phyloP scores from a whole-genome alignment of 805 yeast genomes.

The Kodamaea restingae region DNA sequence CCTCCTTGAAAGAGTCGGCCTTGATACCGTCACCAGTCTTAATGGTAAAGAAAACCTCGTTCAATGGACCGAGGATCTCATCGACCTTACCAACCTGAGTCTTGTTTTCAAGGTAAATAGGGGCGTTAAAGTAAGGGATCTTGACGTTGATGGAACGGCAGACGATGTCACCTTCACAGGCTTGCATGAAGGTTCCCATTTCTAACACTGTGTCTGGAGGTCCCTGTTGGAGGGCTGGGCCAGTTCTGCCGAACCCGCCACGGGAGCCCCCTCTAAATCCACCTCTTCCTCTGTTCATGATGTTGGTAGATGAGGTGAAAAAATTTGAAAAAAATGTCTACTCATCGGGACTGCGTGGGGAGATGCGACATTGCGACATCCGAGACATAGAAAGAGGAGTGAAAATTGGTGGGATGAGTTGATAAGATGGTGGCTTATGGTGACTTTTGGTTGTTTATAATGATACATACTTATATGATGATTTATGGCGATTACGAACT shows the following conservation, averaged over 20 bases:
- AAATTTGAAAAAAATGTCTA: conserved; percentile 1
- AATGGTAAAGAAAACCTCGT: conserved; percentile 96
- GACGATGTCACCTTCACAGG: conserved; percentile 96
- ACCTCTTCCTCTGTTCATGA: conserved; percentile 69
- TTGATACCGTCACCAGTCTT: conserved; percentile 96
- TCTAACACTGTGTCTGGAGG: conserved; percentile 95
- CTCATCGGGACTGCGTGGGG: background rate
- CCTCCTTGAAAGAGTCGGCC: conserved; percentile 88
- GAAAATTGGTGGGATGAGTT: background rate
- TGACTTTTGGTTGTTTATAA: too few species aligned
- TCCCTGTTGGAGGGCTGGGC: conserved; percentile 75
- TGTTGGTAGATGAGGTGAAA: conserved; percentile 5
- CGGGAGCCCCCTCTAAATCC: conserved; percentile 67
- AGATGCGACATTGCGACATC: conserved; percentile 1
- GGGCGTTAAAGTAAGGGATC: conserved; percentile 97
- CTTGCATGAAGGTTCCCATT: conserved; percentile 88
- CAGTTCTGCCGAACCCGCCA: conserved; percentile 68
- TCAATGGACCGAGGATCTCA: conserved; percentile 95
- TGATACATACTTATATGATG: too few species aligned
- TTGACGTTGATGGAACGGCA: conserved; percentile 93
- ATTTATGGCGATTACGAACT: too few species aligned
- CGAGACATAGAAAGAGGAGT: background rate
- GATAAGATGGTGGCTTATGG: background rate
- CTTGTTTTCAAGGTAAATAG: conserved; percentile 93
- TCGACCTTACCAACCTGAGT: conserved; percentile 96